Percentiles rank a stretch among this genome's conserved stretches.
phyloP scores from a whole-genome alignment of 345 rosid genomes.

The Firmiana major region DNA sequence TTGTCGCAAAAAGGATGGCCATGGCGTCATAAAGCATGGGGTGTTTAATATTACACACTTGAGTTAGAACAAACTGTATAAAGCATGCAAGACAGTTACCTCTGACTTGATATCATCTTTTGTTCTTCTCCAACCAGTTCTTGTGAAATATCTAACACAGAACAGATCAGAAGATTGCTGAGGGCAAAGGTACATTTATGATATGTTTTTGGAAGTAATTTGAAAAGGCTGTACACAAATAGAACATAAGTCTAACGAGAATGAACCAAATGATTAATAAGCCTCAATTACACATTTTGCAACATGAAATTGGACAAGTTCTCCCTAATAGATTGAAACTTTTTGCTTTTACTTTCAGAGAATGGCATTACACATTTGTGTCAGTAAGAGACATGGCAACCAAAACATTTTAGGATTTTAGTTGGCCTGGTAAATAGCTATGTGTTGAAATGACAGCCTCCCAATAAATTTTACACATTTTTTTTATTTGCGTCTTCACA shows the following conservation, averaged over 20 bases:
- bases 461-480: background rate
- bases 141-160: conserved; percentile 71
- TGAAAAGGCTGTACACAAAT: background rate
- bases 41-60: background rate
- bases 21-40: background rate
- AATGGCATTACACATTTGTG: background rate
- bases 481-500: background rate
- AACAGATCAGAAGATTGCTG: conserved; percentile 9
- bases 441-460: background rate
- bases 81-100: conserved; percentile 36
- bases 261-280: background rate
- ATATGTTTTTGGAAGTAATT: background rate
- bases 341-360: background rate
- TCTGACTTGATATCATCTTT: conserved; percentile 73
- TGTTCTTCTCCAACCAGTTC: conserved; percentile 84
- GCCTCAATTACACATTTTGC: background rate
- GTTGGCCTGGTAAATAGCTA: background rate
- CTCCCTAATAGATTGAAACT: background rate
- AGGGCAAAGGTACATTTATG: background rate
- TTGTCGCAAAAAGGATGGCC: background rate
- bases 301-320: background rate
- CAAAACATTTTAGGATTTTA: background rate
- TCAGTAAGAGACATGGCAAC: background rate
- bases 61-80: conserved; percentile 4
- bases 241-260: background rate